Percentiles rank a stretch among this genome's conserved stretches.
Conservation (phyloP, 805 yeast genomes). For the Maudiozyma saulgeensis region DNA sequence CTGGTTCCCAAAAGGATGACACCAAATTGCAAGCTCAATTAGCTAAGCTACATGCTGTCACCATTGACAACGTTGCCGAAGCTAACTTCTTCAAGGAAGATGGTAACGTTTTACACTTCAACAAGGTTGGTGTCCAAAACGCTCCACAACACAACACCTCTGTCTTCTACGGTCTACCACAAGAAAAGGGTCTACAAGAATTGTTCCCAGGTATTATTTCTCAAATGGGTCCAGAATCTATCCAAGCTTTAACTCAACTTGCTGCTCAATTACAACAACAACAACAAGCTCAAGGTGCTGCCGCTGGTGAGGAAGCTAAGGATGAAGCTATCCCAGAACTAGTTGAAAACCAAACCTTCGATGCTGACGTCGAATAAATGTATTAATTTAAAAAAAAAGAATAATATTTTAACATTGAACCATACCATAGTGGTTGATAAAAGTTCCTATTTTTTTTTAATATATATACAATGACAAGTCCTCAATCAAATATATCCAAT, state of each 20-base stretch:
- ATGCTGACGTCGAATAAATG: slow-evolving; percentile 32
- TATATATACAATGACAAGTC: neutral
- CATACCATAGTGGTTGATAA: neutral
- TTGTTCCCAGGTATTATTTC: slow-evolving; percentile 90
- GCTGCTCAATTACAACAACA: slow-evolving; percentile 75
- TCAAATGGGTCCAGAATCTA: slow-evolving; percentile 92
- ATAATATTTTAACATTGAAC: neutral
- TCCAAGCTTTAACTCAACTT: slow-evolving; percentile 77
- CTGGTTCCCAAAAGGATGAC: slow-evolving; percentile 71
- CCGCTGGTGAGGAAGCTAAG: slow-evolving; percentile 39
- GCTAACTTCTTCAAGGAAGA: slow-evolving; percentile 96
- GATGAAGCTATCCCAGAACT: slow-evolving; percentile 61
- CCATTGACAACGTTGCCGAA: slow-evolving; percentile 84
- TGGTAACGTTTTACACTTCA: slow-evolving; percentile 91
- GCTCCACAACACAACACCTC: slow-evolving; percentile 84
- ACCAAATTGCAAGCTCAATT: slow-evolving; percentile 83
- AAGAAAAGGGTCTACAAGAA: slow-evolving; percentile 85
- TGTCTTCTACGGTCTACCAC: slow-evolving; percentile 91
- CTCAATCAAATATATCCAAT: neutral
- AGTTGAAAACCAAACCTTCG: slow-evolving; percentile 25
- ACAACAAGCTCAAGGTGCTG: slow-evolving; percentile 41
- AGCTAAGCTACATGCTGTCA: slow-evolving; percentile 82
- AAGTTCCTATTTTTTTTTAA: neutral
- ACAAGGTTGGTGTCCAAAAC: slow-evolving; percentile 92
- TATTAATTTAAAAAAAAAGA: neutral